Percentiles rank a stretch among this genome's conserved stretches.
Evolutionary conservation across 2,329 filamentous ascomycete genomes (phyloP).

Genomic region (Byssothecium circinans): DNA sequence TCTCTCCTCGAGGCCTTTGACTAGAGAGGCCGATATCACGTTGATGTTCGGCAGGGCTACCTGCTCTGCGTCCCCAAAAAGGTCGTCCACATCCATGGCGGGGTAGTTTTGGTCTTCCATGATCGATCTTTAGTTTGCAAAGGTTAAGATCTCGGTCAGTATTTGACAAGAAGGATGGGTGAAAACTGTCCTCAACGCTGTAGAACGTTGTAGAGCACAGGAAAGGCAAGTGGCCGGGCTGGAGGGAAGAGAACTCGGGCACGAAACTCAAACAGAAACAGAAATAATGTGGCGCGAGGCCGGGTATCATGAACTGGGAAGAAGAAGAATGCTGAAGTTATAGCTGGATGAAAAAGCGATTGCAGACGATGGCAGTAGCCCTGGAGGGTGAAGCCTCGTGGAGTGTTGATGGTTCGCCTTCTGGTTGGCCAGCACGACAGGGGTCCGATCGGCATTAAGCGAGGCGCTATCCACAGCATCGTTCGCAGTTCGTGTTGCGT

Average conservation of each 20-base stretch:
- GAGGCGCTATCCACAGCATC: conserved; percentile 13
- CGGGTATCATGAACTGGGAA: neutral
- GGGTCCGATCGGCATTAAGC: conserved; percentile 17
- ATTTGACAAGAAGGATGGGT: neutral
- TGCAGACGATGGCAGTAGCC: no score
- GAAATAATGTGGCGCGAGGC: neutral
- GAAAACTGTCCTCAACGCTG: no score
- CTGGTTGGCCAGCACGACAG: conserved; percentile 20
- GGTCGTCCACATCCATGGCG: conserved; percentile 47
- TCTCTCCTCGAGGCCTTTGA: conserved; percentile 70
- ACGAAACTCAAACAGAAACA: neutral
- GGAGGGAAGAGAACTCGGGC: neutral
- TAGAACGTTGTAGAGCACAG: neutral
- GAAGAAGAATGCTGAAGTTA: neutral
- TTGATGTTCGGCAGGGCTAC: conserved; percentile 61
- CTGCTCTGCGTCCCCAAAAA: conserved; percentile 57
- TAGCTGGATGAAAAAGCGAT: neutral
- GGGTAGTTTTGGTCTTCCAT: conserved; percentile 59
- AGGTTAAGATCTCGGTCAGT: conserved; percentile 20
- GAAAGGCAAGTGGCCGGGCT: neutral
- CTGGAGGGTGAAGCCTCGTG: no score
- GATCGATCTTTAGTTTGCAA: conserved; percentile 46
- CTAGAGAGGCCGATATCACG: conserved; percentile 53
- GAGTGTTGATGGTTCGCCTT: no score
- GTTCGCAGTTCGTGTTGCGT: conserved; percentile 8